Percentiles rank a stretch among this genome's conserved stretches.
Conservation (phyloP, 257 asterid species). For the Parsonsia alboflavescens region DNA sequence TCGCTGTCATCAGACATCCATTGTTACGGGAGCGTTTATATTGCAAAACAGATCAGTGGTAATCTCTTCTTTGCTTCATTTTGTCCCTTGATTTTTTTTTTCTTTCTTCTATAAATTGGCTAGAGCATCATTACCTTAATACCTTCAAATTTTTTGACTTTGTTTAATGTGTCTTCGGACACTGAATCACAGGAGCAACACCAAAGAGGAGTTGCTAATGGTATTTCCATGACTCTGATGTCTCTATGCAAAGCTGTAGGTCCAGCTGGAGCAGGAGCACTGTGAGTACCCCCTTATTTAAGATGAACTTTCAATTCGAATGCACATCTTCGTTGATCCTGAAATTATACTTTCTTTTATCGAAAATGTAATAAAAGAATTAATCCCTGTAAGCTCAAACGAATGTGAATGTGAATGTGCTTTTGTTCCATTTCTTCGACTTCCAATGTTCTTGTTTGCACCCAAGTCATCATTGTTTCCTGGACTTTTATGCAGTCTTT, state of each 20-base stretch:
- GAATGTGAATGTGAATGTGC: too few species aligned
- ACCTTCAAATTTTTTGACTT: neutral
- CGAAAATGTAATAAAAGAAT: too few species aligned
- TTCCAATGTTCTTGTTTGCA: neutral
- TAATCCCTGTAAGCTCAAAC: neutral
- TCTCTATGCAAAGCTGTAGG: slow-evolving; percentile 74
- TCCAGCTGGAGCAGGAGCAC: slow-evolving; percentile 81
- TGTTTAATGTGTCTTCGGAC: neutral
- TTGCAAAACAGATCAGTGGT: slow-evolving; percentile 88
- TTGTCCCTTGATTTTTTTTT: neutral
- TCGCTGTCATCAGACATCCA: slow-evolving; percentile 45
- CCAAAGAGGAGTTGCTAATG: slow-evolving; percentile 85
- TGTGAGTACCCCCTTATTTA: slow-evolving; percentile 47
- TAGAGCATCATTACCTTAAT: neutral
- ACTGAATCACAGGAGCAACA: slow-evolving; percentile 47
- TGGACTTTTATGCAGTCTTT: slow-evolving; percentile 45
- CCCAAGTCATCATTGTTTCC: neutral
- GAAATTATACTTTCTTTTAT: neutral
- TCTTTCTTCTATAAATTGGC: neutral
- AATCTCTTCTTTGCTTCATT: slow-evolving; percentile 14
- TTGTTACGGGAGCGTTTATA: slow-evolving; percentile 68
- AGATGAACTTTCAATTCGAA: neutral
- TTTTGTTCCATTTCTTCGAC: neutral
- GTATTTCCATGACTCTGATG: slow-evolving; percentile 83
- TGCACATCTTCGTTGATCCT: neutral